Evolutionary conservation across 768 basidiomycete species (phyloP).

Genomic region (Lentinula guzmanii): DNA sequence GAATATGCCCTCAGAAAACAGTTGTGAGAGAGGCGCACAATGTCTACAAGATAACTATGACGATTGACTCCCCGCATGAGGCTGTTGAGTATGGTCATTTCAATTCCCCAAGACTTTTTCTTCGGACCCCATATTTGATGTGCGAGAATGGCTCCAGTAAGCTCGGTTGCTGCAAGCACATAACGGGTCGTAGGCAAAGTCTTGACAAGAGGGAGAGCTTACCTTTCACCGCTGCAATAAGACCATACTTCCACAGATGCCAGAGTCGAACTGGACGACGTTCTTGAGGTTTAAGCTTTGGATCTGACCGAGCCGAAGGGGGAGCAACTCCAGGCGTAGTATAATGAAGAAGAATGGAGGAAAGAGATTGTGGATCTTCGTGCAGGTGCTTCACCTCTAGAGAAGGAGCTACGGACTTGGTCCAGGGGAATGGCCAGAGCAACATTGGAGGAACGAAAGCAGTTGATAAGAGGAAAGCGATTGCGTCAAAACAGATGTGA

Average conservation of each 20-base stretch:
- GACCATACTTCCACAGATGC: conserved; percentile 68
- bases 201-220: neutral
- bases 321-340: conserved; percentile 64
- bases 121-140: conserved; percentile 86
- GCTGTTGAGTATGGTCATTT: conserved; percentile 85
- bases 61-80: conserved; percentile 80
- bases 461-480: neutral
- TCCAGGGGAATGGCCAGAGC: conserved; percentile 9
- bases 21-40: conserved; percentile 39
- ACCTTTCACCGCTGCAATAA: conserved; percentile 68
- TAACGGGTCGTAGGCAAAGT: neutral
- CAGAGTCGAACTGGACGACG: conserved; percentile 53
- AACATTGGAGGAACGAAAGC: neutral
- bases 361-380: conserved; percentile 16
- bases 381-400: neutral
- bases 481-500: neutral
- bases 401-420: neutral
- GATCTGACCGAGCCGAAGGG: conserved; percentile 68
- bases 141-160: conserved; percentile 63
- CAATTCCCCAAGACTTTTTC: conserved; percentile 88
- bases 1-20: too few relatives aligned
- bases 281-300: conserved; percentile 55
- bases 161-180: conserved; percentile 30
- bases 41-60: conserved; percentile 79
- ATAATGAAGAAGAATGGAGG: conserved; percentile 44